phyloP scores from a whole-genome alignment of 208 protist genomes.

The Trypanosoma caninum region DNA sequence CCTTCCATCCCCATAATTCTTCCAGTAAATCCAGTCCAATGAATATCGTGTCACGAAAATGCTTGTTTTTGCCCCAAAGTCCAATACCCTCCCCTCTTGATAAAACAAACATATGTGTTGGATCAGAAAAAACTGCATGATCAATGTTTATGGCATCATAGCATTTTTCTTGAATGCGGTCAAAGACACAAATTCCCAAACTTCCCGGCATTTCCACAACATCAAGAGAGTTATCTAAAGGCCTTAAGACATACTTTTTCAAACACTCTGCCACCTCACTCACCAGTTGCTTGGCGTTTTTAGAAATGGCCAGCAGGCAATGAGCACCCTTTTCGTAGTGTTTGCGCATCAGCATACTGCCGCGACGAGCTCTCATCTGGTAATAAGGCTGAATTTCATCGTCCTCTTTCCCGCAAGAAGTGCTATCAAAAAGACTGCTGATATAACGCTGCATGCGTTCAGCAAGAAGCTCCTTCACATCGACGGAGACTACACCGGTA shows the following conservation, averaged over 20 bases:
- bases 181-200: slow-evolving; percentile 49
- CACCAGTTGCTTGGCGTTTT: slow-evolving; percentile 31
- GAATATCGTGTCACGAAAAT: slow-evolving; percentile 78
- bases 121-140: slow-evolving; percentile 35
- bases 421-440: slow-evolving; percentile 43
- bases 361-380: slow-evolving; percentile 15
- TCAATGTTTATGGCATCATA: slow-evolving; percentile 50
- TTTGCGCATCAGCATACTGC: slow-evolving; percentile 34
- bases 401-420: slow-evolving; percentile 58
- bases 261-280: slow-evolving; percentile 52
- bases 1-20: slow-evolving; percentile 82
- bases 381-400: slow-evolving; percentile 45
- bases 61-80: slow-evolving; percentile 36
- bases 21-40: slow-evolving; percentile 72
- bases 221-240: slow-evolving; percentile 74
- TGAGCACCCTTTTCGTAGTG: slow-evolving; percentile 82
- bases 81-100: slow-evolving; percentile 65
- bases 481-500: slow-evolving; percentile 49
- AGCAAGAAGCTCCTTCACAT: slow-evolving; percentile 57
- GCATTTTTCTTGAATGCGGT: slow-evolving; percentile 50
- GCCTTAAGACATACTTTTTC: slow-evolving; percentile 47
- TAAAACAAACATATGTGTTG: slow-evolving; percentile 62
- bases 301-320: slow-evolving; percentile 50
- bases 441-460: slow-evolving; percentile 35
- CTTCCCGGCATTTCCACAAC: slow-evolving; percentile 67